Conservation (phyloP, 768 basidiomycete genomes). For the Gyrodon lividus region DNA sequence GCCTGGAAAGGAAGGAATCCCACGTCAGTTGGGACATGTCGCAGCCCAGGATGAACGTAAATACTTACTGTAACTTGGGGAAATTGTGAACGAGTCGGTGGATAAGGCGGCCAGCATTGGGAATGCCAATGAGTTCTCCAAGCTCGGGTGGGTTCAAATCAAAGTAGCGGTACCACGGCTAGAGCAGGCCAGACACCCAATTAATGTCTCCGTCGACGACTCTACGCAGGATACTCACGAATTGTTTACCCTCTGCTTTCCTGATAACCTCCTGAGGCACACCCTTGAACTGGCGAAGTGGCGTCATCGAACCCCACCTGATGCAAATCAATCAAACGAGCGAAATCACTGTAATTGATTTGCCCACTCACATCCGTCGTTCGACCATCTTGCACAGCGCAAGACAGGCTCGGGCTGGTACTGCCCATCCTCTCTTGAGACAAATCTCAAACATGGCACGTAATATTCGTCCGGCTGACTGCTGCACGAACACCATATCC, state of each 20-base stretch:
- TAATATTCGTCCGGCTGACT: constrained; percentile 95
- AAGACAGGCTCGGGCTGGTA: constrained; percentile 86
- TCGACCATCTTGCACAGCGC: constrained; percentile 97
- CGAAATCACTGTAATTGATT: not conserved
- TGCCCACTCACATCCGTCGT: constrained; percentile 62
- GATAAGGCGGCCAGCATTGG: constrained; percentile 88
- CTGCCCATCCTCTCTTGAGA: constrained; percentile 96
- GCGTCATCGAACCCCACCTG: constrained; percentile 98
- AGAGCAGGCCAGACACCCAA: constrained; percentile 1
- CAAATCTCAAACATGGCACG: constrained; percentile 98
- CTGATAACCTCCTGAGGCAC: constrained; percentile 82
- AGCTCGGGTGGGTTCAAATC: constrained; percentile 90
- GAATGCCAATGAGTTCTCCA: constrained; percentile 91
- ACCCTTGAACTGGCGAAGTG: constrained; percentile 92
- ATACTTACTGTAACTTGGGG: constrained; percentile 83
- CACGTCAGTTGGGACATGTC: not conserved
- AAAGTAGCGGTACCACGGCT: constrained; percentile 98
- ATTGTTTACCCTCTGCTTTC: constrained; percentile 97
- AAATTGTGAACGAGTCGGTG: constrained; percentile 94
- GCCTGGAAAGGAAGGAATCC: constrained; percentile 37
- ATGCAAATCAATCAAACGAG: not conserved
- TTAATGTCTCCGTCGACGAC: not conserved
- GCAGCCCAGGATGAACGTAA: not conserved
- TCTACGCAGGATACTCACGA: constrained; percentile 71
- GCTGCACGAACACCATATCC: constrained; percentile 95